Base-by-base conservation (phyloP, 345 rosid genomes). In the Clausena lansium region DNA sequence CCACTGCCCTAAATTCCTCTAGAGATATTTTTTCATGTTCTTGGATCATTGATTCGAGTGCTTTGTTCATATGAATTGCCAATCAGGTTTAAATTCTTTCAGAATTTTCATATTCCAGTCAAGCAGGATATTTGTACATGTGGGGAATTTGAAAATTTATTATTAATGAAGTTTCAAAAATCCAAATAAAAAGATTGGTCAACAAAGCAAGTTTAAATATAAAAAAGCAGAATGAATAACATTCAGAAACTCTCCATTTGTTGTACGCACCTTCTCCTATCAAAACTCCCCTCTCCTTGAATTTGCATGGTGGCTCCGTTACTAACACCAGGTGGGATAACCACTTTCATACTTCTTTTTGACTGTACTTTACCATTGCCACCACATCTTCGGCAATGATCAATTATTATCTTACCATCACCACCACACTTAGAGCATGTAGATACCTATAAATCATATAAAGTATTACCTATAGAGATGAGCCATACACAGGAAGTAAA, bases 351-450 rank as follows among this genome's bases (percentile, higher is more conserved):
- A 61, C 77, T 86, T 79, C 90, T 84, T 76, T 72, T 88, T 72
- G 92, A 85, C 84, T 79, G 84, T 68, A 89, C 74, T 78, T 87
- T 85, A 78, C 98, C 95, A 50, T 76, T 84, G 68, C 99, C 96
- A 52, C 75, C 59, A 79, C 98, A 95, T 62, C 76, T 86, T 61
- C 54, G 82, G 83, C 99, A 95, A 70, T 79, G 81, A 70, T 93
- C 97, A 67, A 94, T 95, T 67, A 95, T 82, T 77, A 89, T 86
- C 83, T 85, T 93, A 74, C 98, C 98, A 25, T 88, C 82, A 41
- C 98, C 98, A 69, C 82, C 80, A 80, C 98, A 95, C n/a, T 81
- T 89, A 66, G 91, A 84, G 81, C 99, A 95, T 69, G 94, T 90
- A 55, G 98, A 89, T 38, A 93, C 95, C 99, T 95, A 87, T 55